A percentile compares a stretch with the other conserved stretches of the same genome.
Conservation (phyloP, 208 protist genomes). For the Porcisia hertigi region DNA sequence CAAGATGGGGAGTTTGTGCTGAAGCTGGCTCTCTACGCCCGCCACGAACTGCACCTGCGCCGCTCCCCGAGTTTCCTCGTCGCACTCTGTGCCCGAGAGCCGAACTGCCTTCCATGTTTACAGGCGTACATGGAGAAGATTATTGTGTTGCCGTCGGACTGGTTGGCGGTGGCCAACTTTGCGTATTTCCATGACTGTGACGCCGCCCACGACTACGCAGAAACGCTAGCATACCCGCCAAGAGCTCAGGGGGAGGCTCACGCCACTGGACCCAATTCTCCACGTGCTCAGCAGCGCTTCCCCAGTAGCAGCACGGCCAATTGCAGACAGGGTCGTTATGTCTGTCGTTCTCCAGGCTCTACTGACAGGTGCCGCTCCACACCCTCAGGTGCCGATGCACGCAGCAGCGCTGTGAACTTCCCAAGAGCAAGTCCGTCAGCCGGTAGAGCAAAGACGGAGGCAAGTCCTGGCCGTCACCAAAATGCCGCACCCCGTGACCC, state of each 20-base stretch:
- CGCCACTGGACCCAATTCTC: neutral
- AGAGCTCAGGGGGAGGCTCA: neutral
- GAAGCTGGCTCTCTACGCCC: conserved; percentile 91
- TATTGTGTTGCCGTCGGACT: conserved; percentile 92
- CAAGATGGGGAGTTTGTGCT: conserved; percentile 89
- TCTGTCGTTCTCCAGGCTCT: neutral
- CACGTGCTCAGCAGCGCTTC: neutral
- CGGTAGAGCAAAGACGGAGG: neutral
- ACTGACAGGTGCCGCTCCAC: neutral
- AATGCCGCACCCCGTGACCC: neutral
- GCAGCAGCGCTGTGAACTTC: neutral
- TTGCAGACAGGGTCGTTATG: neutral
- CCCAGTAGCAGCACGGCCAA: neutral
- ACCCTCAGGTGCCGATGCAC: neutral
- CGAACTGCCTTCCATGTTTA: conserved; percentile 83
- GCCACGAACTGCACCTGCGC: conserved; percentile 93
- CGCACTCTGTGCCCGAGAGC: conserved; percentile 77
- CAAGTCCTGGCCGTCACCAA: neutral
- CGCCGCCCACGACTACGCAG: conserved; percentile 23
- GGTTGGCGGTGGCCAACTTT: conserved; percentile 91
- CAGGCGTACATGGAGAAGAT: conserved; percentile 80
- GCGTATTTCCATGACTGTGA: conserved; percentile 67
- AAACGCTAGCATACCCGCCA: neutral
- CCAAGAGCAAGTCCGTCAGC: neutral
- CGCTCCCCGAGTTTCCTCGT: conserved; percentile 91